A percentile compares a stretch with the other conserved stretches of the same genome.
Evolutionary conservation across 2,329 filamentous ascomycete genomes (phyloP).

Genomic region (Fusarium nisikadoi): DNA sequence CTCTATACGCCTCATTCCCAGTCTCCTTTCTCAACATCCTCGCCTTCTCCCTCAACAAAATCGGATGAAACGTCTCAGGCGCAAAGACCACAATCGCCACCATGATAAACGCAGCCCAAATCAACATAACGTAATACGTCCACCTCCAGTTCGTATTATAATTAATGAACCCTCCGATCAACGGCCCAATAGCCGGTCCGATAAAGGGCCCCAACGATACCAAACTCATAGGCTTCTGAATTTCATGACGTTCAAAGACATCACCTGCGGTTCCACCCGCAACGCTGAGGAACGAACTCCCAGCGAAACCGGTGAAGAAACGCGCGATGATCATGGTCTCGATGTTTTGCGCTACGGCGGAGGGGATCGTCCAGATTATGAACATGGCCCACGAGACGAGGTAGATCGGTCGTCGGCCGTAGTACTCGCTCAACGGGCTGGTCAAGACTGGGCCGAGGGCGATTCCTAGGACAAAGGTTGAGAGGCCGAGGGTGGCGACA

Average conservation of each 20-base stretch:
- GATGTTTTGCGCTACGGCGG: conserved; percentile 79
- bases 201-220: conserved; percentile 35
- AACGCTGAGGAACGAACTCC: conserved; percentile 47
- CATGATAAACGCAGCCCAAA: conserved; percentile 24
- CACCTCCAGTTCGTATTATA: conserved; percentile 31
- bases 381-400: conserved; percentile 76
- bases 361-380: conserved; percentile 80
- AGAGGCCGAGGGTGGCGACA: conserved; percentile 25
- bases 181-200: conserved; percentile 31
- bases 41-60: conserved; percentile 20
- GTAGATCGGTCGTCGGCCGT: conserved; percentile 81
- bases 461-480: conserved; percentile 58
- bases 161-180: conserved; percentile 37
- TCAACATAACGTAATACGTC: conserved; percentile 38
- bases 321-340: conserved; percentile 78
- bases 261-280: conserved; percentile 36
- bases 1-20: conserved; percentile 1
- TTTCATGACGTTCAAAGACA: conserved; percentile 18
- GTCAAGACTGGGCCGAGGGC: conserved; percentile 66
- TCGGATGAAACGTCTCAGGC: conserved; percentile 37
- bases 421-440: conserved; percentile 72
- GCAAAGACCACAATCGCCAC: conserved; percentile 24
- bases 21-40: conserved; percentile 25
- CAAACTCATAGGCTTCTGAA: conserved; percentile 37
- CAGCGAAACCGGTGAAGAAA: conserved; percentile 79